Conservation (phyloP, 2,329 filamentous ascomycete genomes). For the Aspergillus sp. region DNA sequence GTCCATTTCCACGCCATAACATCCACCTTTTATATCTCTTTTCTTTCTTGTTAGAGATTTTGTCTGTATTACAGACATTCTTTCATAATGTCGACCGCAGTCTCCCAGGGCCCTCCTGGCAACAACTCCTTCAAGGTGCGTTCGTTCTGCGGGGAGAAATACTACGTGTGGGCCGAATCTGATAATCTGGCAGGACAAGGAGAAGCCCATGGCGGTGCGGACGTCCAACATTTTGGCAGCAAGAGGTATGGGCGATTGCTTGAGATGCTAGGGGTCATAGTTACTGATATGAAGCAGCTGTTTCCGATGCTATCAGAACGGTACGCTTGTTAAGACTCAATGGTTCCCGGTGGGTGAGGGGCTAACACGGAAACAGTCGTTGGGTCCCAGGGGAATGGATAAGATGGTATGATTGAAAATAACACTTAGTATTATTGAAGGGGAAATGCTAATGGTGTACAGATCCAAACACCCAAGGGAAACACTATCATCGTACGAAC, state of each 20-base stretch:
- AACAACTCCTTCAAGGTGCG: conserved; percentile 62
- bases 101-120: conserved; percentile 44
- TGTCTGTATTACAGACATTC: conserved; percentile 18
- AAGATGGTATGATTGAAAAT: conserved; percentile 63
- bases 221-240: conserved; percentile 96
- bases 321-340: conserved; percentile 33
- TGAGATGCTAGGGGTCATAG: background rate
- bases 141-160: conserved; percentile 12
- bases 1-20: conserved; percentile 15
- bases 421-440: background rate
- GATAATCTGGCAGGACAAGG: conserved; percentile 61
- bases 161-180: conserved; percentile 30
- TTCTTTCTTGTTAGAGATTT: conserved; percentile 18
- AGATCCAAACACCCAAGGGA: conserved; percentile 90
- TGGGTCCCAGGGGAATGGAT: conserved; percentile 96
- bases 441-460: conserved; percentile 17
- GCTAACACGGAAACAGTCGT: conserved; percentile 51
- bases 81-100: conserved; percentile 45
- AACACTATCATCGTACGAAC: conserved; percentile 76
- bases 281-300: conserved; percentile 54
- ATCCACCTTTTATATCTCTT: conserved; percentile 15
- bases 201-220: conserved; percentile 96
- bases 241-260: conserved; percentile 56
- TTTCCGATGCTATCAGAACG: conserved; percentile 95
- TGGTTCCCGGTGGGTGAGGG: conserved; percentile 24